Evolutionary conservation across 1,139 yeast species (phyloP).

Genomic region (Yamadazyma friedrichii): DNA sequence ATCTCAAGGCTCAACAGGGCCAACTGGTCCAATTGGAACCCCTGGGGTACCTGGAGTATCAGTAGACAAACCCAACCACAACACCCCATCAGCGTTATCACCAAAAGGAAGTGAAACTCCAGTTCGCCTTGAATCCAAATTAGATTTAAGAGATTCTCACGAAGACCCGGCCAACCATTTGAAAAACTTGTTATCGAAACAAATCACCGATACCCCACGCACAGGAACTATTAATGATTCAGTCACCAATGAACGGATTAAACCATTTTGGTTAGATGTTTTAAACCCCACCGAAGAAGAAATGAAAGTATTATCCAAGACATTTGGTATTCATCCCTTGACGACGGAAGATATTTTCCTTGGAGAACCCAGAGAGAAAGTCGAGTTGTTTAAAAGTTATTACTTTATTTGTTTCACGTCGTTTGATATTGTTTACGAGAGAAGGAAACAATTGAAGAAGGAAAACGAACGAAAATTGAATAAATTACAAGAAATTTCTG

Average conservation of each 20-base stretch:
- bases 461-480: constrained; percentile 41
- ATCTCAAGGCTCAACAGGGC: background rate
- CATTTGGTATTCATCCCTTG: constrained; percentile 92
- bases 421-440: constrained; percentile 80
- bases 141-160: background rate
- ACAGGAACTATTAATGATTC: constrained; percentile 18
- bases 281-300: constrained; percentile 94
- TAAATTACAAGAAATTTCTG: constrained; percentile 42
- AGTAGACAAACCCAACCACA: background rate
- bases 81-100: background rate
- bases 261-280: constrained; percentile 90
- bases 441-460: constrained; percentile 49
- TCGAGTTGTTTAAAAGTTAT: constrained; percentile 84
- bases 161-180: constrained; percentile 1
- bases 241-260: constrained; percentile 3
- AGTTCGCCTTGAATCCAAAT: background rate
- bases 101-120: background rate
- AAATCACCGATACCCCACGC: constrained; percentile 8
- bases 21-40: background rate
- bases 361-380: constrained; percentile 94
- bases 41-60: background rate
- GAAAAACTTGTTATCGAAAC: constrained; percentile 5
- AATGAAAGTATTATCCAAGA: constrained; percentile 86
- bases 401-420: constrained; percentile 92
- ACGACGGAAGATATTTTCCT: constrained; percentile 94